A percentile compares a stretch with the other conserved stretches of the same genome.
These are phyloP conservation scores for Nannizzia gypsea DNA, from an alignment of 2,329 filamentous ascomycete species.

Conservation along the genomic window DNA sequence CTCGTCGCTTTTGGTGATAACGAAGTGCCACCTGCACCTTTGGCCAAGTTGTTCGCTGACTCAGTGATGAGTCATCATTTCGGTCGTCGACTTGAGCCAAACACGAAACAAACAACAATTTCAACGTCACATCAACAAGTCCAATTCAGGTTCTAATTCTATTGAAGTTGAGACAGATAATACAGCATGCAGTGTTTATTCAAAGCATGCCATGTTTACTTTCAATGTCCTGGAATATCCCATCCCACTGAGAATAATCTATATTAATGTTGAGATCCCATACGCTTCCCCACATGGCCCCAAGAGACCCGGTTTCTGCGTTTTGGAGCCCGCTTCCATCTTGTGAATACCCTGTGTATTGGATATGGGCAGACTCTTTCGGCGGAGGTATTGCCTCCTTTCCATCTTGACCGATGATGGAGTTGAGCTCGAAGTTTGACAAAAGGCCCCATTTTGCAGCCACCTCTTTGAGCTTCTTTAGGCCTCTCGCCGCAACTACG, in stretches of 20 bases:
- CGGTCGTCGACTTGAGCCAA: too few relatives aligned
- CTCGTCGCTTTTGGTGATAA: neutral
- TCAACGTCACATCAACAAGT: neutral
- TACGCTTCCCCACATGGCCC: neutral
- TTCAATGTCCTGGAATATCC: constrained; percentile 6
- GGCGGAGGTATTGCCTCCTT: neutral
- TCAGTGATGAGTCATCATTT: too few relatives aligned
- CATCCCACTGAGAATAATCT: constrained; percentile 8
- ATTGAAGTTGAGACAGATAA: neutral
- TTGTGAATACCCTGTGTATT: neutral
- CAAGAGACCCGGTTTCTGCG: neutral
- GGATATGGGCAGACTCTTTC: neutral
- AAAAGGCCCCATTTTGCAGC: constrained; percentile 8
- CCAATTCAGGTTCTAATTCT: neutral
- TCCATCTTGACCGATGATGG: neutral
- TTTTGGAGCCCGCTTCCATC: neutral
- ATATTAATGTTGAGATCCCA: constrained; percentile 3
- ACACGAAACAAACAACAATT: neutral
- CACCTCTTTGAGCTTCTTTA: constrained; percentile 7
- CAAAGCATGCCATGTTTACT: constrained; percentile 4
- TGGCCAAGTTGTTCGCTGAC: neutral
- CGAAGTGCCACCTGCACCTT: neutral
- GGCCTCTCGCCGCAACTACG: neutral
- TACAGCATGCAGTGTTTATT: neutral
- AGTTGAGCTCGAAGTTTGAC: neutral